Evolutionary conservation across 2,329 filamentous ascomycete genomes (phyloP), one percentile per base, ranked within the genome.

Genomic region (Sphaerulina vaccinii): DNA sequence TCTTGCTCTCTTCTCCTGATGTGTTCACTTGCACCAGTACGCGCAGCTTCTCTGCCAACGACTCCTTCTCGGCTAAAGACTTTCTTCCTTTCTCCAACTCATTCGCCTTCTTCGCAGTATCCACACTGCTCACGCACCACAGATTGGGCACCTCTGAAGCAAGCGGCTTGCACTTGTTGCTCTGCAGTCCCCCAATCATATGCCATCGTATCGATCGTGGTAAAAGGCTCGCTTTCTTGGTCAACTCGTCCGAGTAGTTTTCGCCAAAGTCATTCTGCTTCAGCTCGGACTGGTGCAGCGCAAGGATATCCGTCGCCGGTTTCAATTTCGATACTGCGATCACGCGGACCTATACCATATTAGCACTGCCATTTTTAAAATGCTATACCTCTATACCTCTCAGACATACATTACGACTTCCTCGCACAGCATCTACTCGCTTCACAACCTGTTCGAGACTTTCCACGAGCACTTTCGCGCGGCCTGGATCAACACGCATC

Each of bases 261-360:
- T 99, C 93, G 63, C 93, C 93, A 70, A 97, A 97, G 73, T 99
- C 89, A 15, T 36, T 45, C 74, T 70, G 23, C 74, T 70, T 1
- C 79, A 54, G 19, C 60, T 64, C 51, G 3, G 62, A 76, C 62
- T 81, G 77, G 73, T 95, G 86, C 1, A 99, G 81, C 23, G 90
- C 86, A 49, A 95, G 79, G 64, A 99, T 87, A 70, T 99, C 93
- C 64, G 88, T 88, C 53, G 85, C 89, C 11, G 93, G 92, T 74
- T 99, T 97, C 60, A 96, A 79, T 73, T 99, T 99, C 35, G 91
- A 96, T 43, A 99, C 93, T 22, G 93, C 92, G 36, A 99, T 90
- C 33, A 99, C 80, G 40, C 93, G 86, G 57, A 92, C 81, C 85
- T 89, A 61, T n/a, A 7, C 16, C 11, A 29, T 4, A 22, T 56